These are phyloP conservation scores for Monosiga brevicollis DNA, from an alignment of 78 protist genomes.

Conservation along the genomic window DNA sequence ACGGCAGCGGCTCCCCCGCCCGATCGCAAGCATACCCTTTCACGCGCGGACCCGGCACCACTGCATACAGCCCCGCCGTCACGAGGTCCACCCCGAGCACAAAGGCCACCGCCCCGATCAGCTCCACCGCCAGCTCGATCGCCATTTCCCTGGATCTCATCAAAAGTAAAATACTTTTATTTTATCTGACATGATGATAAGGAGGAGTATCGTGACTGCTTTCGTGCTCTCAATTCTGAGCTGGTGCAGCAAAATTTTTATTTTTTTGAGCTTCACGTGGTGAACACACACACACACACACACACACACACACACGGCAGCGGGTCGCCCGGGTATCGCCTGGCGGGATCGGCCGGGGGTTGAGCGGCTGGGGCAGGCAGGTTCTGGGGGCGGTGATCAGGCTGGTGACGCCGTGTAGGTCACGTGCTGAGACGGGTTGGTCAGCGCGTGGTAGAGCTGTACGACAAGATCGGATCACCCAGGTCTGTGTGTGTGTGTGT, in stretches of 20 bases:
- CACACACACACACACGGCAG: neutral
- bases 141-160: too few species aligned
- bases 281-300: neutral
- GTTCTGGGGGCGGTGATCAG: too few species aligned
- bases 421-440: neutral
- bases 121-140: too few species aligned
- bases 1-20: neutral
- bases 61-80: neutral
- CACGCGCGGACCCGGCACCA: neutral
- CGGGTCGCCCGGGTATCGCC: too few species aligned
- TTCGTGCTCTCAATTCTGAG: too few species aligned
- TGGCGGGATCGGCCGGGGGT: too few species aligned
- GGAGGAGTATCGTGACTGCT: too few species aligned
- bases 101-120: too few species aligned
- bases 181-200: too few species aligned
- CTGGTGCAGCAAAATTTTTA: neutral
- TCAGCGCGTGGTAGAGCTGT: neutral
- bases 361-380: too few species aligned
- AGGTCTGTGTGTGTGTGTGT: neutral
- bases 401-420: too few species aligned
- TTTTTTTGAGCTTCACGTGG: neutral
- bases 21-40: neutral
- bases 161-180: too few species aligned
- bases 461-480: neutral
- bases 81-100: neutral